Evolutionary conservation across 768 basidiomycete species (phyloP).

Genomic region (Hygrophorus pudorinus): DNA sequence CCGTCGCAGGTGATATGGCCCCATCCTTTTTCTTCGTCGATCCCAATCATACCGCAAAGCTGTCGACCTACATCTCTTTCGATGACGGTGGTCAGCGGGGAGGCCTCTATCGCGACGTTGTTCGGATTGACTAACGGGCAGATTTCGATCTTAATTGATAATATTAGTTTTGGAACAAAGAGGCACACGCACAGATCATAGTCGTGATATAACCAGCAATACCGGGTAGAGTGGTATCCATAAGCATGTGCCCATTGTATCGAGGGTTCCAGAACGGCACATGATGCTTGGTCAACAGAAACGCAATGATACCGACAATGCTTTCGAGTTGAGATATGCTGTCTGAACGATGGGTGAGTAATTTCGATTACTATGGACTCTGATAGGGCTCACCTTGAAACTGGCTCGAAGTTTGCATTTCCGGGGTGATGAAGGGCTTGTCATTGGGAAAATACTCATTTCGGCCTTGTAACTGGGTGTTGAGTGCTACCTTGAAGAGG

Average conservation of each 20-base stretch:
- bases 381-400: neutral
- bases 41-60: slow-evolving; percentile 32
- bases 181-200: slow-evolving; percentile 10
- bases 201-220: slow-evolving; percentile 19
- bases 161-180: no score
- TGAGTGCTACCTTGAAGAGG: slow-evolving; percentile 17
- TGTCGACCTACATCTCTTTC: slow-evolving; percentile 30
- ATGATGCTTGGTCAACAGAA: slow-evolving; percentile 13
- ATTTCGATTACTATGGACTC: neutral
- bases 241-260: slow-evolving; percentile 30
- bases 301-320: no score
- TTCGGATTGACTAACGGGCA: slow-evolving; percentile 27
- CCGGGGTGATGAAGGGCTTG: slow-evolving; percentile 15
- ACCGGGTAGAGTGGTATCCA: slow-evolving; percentile 23
- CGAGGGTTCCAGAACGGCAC: slow-evolving; percentile 31
- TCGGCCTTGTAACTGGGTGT: slow-evolving; percentile 16
- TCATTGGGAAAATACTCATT: slow-evolving; percentile 21
- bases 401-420: slow-evolving; percentile 9
- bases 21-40: slow-evolving; percentile 22
- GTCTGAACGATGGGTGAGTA: neutral
- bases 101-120: slow-evolving; percentile 32
- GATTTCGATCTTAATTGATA: no score
- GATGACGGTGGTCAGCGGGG: slow-evolving; percentile 28
- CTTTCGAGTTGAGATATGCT: no score
- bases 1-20: slow-evolving; percentile 36